Evolutionary conservation across 2,329 filamentous ascomycete genomes (phyloP), one percentile per base, ranked within the genome.

Genomic region (Monascus ruber): DNA sequence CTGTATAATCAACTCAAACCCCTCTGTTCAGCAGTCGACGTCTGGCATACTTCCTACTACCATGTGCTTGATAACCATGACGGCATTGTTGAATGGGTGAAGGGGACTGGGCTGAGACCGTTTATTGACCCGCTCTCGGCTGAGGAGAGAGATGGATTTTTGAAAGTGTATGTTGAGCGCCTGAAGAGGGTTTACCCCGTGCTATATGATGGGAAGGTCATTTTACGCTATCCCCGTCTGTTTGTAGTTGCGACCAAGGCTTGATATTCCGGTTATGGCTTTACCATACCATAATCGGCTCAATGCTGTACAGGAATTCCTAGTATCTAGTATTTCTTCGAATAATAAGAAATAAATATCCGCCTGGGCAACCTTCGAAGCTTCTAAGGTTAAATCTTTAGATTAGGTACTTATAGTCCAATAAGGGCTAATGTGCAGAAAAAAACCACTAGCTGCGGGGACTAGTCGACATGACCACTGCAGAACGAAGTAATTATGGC

Each of bases 21-120:
- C 11, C 38, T 68, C 2, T 68, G 64, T 38, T 47, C 54, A 0
- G 48, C 46, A 2, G 60, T 79, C 2, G 60, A 75, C 44, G 52
- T 78, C 1, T 79, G 74, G 71, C 65, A 70, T 33, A 73, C 72
- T 1, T 52, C 56, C 32, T 79, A 79, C 44, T 58, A 69, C 25
- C 75, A 79, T 51, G 53, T 67, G 1, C 50, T 79, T 41, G 58
- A 64, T 2, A 64, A 60, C 24, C 71, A 71, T 17, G 44, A 54
- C 8, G 69, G 63, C 1, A 71, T 79, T 33, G 69, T 78, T 5
- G 74, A 77, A 52, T 79, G 76, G 76, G 70, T 79, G 3, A 71
- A 69, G 45, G 71, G 72, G 0, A 76, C 73, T 0, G 76, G 73
- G 0, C 50, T 79, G 46, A 62, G 66, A 46, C 76, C 76, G 0